These are phyloP conservation scores for Condylostoma magnum DNA, from an alignment of 169 alveolate genomes.

Conservation along the genomic window DNA sequence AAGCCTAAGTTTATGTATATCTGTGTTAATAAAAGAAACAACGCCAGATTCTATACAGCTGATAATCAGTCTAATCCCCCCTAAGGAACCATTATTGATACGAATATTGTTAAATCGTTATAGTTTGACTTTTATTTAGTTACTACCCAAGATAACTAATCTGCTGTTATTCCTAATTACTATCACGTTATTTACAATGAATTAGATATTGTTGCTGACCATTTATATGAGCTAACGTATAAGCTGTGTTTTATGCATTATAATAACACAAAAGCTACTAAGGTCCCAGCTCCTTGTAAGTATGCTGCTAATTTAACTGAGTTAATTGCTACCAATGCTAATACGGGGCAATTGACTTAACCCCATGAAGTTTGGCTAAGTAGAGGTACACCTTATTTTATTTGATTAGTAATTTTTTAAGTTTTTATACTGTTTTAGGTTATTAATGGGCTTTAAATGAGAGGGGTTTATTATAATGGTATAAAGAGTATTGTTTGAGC, in stretches of 20 bases:
- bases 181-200: constrained; percentile 54
- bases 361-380: too few relatives aligned
- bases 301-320: constrained; percentile 53
- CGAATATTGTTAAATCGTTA: constrained; percentile 27
- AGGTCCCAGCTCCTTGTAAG: constrained; percentile 70
- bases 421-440: too few relatives aligned
- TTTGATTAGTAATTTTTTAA: too few relatives aligned
- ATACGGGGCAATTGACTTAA: too few relatives aligned
- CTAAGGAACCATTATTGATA: constrained; percentile 59
- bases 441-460: too few relatives aligned
- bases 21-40: constrained; percentile 37
- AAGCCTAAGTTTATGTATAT: constrained; percentile 30
- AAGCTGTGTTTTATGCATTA: constrained; percentile 60
- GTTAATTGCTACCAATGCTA: too few relatives aligned
- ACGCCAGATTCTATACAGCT: constrained; percentile 36
- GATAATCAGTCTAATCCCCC: constrained; percentile 26
- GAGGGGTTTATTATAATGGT: too few relatives aligned
- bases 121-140: constrained; percentile 61
- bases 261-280: constrained; percentile 59
- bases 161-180: constrained; percentile 64
- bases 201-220: constrained; percentile 33
- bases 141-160: constrained; percentile 58
- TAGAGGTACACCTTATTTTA: too few relatives aligned
- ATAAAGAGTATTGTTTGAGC: too few relatives aligned
- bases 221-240: constrained; percentile 47